Percentiles rank a stretch among this genome's conserved stretches.
Evolutionary conservation across 2,329 filamentous ascomycete species (phyloP).

Genomic region (Alternaria longipes): DNA sequence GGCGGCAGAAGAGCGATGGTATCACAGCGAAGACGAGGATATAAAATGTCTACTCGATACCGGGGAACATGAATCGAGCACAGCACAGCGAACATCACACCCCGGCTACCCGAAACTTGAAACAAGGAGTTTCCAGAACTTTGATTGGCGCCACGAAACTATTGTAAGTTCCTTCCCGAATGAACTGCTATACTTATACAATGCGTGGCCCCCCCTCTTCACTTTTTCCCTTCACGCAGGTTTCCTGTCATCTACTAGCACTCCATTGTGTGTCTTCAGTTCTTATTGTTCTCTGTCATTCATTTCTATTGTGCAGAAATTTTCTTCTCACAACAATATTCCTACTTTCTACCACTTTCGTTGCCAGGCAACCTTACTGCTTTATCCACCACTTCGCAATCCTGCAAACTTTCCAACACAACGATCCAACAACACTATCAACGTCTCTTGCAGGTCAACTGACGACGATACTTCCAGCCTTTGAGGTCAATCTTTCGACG

Average conservation of each 20-base stretch:
- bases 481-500: conserved; percentile 26
- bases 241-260: conserved; percentile 39
- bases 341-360: conserved; percentile 20
- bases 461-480: conserved; percentile 36
- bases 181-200: conserved; percentile 44
- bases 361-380: conserved; percentile 32
- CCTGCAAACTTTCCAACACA: conserved; percentile 11
- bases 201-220: conserved; percentile 27
- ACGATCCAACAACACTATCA: conserved; percentile 22
- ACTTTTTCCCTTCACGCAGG: conserved; percentile 43
- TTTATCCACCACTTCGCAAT: conserved; percentile 20
- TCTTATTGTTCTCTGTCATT: conserved; percentile 46
- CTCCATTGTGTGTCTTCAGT: conserved; percentile 39
- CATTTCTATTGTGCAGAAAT: conserved; percentile 34
- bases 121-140: conserved; percentile 45
- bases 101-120: conserved; percentile 45
- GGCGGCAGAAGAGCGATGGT: conserved; percentile 32
- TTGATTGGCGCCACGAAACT: conserved; percentile 41
- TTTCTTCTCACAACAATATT: conserved; percentile 25
- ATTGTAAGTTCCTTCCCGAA: conserved; percentile 41
- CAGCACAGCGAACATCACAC: conserved; percentile 41
- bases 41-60: conserved; percentile 44
- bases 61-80: conserved; percentile 30
- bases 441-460: conserved; percentile 43
- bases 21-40: conserved; percentile 31